These are phyloP conservation scores for Pontederia crassipes DNA, from an alignment of 176 grass and related monocot species.

Conservation along the genomic window DNA sequence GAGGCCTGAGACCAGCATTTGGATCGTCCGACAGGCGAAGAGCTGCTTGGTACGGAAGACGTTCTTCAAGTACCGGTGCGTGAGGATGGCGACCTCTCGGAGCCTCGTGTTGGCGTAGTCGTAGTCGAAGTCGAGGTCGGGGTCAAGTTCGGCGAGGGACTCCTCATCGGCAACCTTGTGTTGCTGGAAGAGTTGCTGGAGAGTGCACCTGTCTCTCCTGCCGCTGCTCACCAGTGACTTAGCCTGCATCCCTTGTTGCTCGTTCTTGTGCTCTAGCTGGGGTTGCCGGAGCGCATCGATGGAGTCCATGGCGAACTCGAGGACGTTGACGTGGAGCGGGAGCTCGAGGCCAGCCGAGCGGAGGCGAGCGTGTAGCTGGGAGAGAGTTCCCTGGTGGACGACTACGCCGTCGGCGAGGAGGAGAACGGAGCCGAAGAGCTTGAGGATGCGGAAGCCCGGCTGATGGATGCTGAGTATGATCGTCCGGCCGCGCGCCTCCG, in stretches of 20 bases:
- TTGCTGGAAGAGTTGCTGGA: neutral
- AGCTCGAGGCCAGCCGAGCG: conserved; percentile 41
- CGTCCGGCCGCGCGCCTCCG: conserved; percentile 35
- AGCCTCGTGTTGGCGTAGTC: conserved; percentile 47
- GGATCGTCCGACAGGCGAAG: conserved; percentile 49
- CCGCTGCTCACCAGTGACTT: conserved; percentile 12
- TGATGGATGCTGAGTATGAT: conserved; percentile 84
- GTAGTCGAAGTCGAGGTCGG: conserved; percentile 2
- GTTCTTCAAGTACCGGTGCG: conserved; percentile 41
- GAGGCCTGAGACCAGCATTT: conserved; percentile 39
- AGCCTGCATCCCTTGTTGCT: neutral
- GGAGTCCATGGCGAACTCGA: conserved; percentile 84
- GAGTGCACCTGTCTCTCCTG: neutral
- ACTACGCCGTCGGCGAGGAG: conserved; percentile 58
- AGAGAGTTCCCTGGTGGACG: conserved; percentile 61
- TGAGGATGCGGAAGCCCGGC: conserved; percentile 77
- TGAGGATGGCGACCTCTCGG: conserved; percentile 43
- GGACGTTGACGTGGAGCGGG: conserved; percentile 73
- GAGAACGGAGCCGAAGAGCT: conserved; percentile 63
- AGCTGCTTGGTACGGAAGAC: conserved; percentile 68
- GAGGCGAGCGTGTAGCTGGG: conserved; percentile 43
- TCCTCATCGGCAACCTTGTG: neutral
- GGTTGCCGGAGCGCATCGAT: conserved; percentile 22
- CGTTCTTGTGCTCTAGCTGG: neutral
- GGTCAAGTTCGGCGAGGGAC: too few species aligned